Percentiles rank a stretch among this genome's conserved stretches.
phyloP scores from a whole-genome alignment of 1,139 yeast species.

The Debaryomycetaceae sp. region DNA sequence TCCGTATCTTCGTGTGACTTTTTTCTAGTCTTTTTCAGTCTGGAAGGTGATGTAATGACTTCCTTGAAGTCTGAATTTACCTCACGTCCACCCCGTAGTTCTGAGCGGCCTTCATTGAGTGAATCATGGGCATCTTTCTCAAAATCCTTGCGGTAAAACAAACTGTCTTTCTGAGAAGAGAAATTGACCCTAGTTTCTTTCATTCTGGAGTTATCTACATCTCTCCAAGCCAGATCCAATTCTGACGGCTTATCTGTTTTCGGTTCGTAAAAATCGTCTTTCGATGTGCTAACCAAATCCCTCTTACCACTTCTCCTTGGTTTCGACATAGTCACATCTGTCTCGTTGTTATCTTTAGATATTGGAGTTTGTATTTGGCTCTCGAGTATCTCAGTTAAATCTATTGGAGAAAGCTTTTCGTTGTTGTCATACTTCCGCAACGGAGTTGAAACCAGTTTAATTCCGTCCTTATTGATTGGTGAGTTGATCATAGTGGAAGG shows the following conservation, averaged over 20 bases:
- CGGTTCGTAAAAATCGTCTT: slow-evolving; percentile 12
- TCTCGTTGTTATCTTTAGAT: slow-evolving; percentile 1
- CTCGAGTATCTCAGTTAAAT: slow-evolving; percentile 5
- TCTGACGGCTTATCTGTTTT: slow-evolving; percentile 31
- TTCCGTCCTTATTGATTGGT: slow-evolving; percentile 12
- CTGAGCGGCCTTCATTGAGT: slow-evolving; percentile 6
- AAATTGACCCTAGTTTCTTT: slow-evolving; percentile 43
- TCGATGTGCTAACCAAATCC: neutral
- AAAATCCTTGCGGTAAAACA: slow-evolving; percentile 9
- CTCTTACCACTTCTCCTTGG: slow-evolving; percentile 7
- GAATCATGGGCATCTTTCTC: neutral
- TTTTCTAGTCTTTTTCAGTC: neutral
- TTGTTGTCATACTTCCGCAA: slow-evolving; percentile 3
- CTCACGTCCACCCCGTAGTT: slow-evolving; percentile 8
- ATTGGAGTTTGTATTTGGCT: slow-evolving; percentile 4
- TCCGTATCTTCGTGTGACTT: neutral
- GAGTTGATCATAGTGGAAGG: slow-evolving; percentile 8
- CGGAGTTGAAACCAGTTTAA: slow-evolving; percentile 14
- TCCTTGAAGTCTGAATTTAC: neutral
- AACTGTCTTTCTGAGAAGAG: slow-evolving; percentile 35
- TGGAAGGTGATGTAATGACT: neutral
- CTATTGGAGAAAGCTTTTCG: slow-evolving; percentile 7
- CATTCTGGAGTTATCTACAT: slow-evolving; percentile 35
- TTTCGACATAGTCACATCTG: slow-evolving; percentile 6
- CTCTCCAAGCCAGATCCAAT: slow-evolving; percentile 24